Conservation (phyloP, 176 grass and related monocot genomes). For the Bolboschoenus planiculmis region DNA sequence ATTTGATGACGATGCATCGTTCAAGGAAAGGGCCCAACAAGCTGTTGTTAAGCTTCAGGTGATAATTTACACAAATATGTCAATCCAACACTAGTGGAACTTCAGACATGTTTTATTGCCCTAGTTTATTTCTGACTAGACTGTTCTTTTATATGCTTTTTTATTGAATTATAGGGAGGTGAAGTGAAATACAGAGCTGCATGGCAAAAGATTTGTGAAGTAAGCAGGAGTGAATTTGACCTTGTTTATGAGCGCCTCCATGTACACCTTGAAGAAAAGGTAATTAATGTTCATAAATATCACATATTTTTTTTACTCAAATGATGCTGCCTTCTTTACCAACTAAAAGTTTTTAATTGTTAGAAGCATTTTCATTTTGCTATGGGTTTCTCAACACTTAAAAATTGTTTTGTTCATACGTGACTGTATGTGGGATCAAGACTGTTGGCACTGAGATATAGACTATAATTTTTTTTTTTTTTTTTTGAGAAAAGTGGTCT, state of each 20-base stretch:
- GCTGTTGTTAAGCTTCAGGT: slow-evolving; percentile 89
- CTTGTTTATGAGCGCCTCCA: slow-evolving; percentile 68
- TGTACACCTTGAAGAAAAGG: slow-evolving; percentile 86
- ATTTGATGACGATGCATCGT: slow-evolving; percentile 71
- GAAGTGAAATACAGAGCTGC: slow-evolving; percentile 68
- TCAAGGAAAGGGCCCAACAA: slow-evolving; percentile 83
- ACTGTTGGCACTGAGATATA: not conserved
- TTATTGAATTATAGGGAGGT: slow-evolving; percentile 51
- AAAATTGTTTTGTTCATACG: not conserved
- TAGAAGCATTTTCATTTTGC: no score
- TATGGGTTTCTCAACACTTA: no score
- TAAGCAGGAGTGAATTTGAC: slow-evolving; percentile 85
- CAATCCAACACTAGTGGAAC: not conserved
- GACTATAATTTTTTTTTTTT: not conserved
- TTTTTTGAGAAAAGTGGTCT: no score
- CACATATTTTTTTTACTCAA: not conserved
- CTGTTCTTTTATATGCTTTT: slow-evolving; percentile 24
- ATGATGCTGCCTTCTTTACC: not conserved
- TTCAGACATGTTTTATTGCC: not conserved
- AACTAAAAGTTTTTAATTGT: not conserved
- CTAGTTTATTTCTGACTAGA: not conserved
- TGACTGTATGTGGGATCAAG: not conserved
- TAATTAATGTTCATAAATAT: slow-evolving; percentile 23
- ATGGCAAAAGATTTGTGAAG: slow-evolving; percentile 94
- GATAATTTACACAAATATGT: not conserved